A percentile compares a stretch with the other conserved stretches of the same genome.
Conservation (phyloP, 2,329 filamentous ascomycete genomes). For the Uncinocarpus reesii region DNA sequence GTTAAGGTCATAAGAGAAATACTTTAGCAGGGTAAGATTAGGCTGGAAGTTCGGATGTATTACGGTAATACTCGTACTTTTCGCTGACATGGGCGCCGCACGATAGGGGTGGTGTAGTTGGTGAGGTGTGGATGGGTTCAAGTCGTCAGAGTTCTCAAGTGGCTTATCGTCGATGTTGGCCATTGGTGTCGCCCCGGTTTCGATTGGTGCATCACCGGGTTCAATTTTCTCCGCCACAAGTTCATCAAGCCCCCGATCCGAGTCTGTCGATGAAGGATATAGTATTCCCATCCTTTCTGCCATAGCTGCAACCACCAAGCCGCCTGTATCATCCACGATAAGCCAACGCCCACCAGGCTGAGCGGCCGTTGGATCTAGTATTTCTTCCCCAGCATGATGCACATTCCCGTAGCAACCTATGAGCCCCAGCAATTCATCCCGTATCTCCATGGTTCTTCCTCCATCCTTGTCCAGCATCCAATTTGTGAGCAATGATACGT, state of each 20-base stretch:
- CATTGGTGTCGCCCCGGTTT: neutral
- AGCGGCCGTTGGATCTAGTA: conserved; percentile 19
- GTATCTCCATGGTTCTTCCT: conserved; percentile 69
- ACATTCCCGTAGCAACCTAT: conserved; percentile 85
- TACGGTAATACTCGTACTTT: conserved; percentile 59
- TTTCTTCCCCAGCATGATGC: conserved; percentile 52
- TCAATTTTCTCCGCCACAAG: conserved; percentile 8
- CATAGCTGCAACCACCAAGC: conserved; percentile 68
- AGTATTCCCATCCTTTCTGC: conserved; percentile 83
- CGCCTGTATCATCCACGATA: conserved; percentile 77
- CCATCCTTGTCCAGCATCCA: conserved; percentile 77
- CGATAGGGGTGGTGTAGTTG: conserved; percentile 16
- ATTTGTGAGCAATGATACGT: conserved; percentile 63
- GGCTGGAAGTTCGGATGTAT: conserved; percentile 75
- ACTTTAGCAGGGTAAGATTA: conserved; percentile 76
- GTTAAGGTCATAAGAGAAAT: conserved; percentile 73
- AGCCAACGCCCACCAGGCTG: conserved; percentile 54
- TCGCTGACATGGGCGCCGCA: conserved; percentile 30
- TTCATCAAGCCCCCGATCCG: conserved; percentile 10
- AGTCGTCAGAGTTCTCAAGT: neutral
- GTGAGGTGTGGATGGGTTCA: neutral
- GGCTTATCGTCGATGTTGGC: neutral
- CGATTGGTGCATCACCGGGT: neutral
- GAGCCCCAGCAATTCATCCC: conserved; percentile 72
- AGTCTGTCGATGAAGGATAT: conserved; percentile 37